phyloP scores from a whole-genome alignment of 495 filamentous ascomycete genomes.

The Tuber indicum region DNA sequence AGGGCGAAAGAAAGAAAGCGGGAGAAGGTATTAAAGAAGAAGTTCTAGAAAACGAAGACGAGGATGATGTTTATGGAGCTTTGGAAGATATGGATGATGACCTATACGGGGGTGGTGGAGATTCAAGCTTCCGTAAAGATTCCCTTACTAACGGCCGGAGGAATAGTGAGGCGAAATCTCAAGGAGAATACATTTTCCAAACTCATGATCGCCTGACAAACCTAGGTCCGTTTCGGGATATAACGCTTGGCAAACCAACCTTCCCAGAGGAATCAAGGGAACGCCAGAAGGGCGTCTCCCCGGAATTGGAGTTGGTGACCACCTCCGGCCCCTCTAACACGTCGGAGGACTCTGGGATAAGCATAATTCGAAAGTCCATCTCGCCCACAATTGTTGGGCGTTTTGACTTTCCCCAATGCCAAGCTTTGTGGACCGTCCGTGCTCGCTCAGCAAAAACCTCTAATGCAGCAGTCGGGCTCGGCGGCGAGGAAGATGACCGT shows the following conservation, averaged over 20 bases:
- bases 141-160: conserved; percentile 14
- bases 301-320: conserved; percentile 64
- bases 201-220: conserved; percentile 70
- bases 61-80: conserved; percentile 48
- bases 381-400: conserved; percentile 58
- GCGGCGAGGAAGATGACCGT: conserved; percentile 39
- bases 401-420: conserved; percentile 56
- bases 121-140: conserved; percentile 49
- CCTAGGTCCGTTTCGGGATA: conserved; percentile 67
- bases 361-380: conserved; percentile 67
- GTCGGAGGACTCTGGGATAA: conserved; percentile 56
- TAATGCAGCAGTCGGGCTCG: conserved; percentile 17
- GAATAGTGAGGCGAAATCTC: conserved; percentile 20
- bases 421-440: conserved; percentile 47
- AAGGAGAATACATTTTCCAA: conserved; percentile 62
- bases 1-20: conserved; percentile 50
- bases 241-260: conserved; percentile 56
- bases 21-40: conserved; percentile 51
- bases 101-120: conserved; percentile 68
- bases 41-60: conserved; percentile 54
- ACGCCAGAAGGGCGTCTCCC: conserved; percentile 47
- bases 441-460: conserved; percentile 39
- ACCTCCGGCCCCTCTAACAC: conserved; percentile 59
- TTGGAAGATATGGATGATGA: conserved; percentile 50
- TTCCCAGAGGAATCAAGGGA: conserved; percentile 47